A percentile compares a stretch with the other conserved stretches of the same genome.
Evolutionary conservation across 371 early-diverging fungal species (phyloP).

Genomic region (Polyrhizophydium stewartii): DNA sequence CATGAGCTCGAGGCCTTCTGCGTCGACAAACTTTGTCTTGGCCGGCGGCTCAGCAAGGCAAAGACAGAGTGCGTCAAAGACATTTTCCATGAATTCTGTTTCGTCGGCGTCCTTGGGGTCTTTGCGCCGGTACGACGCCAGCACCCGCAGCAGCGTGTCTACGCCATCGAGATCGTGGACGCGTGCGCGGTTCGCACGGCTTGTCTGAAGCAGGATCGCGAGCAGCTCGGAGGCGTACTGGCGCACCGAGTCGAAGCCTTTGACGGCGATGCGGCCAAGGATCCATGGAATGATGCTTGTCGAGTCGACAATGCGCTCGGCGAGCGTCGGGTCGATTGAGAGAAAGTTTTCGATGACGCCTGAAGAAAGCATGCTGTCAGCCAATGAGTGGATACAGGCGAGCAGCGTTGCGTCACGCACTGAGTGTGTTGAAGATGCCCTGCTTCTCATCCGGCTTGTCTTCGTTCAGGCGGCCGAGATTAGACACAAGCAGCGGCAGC

Average conservation of each 20-base stretch:
- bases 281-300: conserved; percentile 73
- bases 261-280: conserved; percentile 52
- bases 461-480: conserved; percentile 75
- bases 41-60: conserved; percentile 45
- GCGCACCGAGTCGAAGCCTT: conserved; percentile 53
- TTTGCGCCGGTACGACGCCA: conserved; percentile 57
- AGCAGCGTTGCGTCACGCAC: conserved; percentile 24
- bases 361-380: conserved; percentile 11
- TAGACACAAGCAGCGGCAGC: conserved; percentile 73
- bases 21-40: conserved; percentile 68
- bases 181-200: conserved; percentile 50
- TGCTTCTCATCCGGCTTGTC: conserved; percentile 66
- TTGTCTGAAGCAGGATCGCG: conserved; percentile 73
- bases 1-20: conserved; percentile 90
- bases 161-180: conserved; percentile 64
- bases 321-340: conserved; percentile 62
- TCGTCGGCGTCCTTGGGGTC: conserved; percentile 84
- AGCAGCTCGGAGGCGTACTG: conserved; percentile 83
- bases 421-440: conserved; percentile 80
- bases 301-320: conserved; percentile 58
- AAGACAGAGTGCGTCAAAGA: conserved; percentile 72
- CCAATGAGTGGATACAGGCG: neutral
- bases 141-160: conserved; percentile 57
- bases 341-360: conserved; percentile 84
- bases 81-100: conserved; percentile 84